phyloP scores from a whole-genome alignment of 1,139 yeast species.

The Debaryomyces sp. region DNA sequence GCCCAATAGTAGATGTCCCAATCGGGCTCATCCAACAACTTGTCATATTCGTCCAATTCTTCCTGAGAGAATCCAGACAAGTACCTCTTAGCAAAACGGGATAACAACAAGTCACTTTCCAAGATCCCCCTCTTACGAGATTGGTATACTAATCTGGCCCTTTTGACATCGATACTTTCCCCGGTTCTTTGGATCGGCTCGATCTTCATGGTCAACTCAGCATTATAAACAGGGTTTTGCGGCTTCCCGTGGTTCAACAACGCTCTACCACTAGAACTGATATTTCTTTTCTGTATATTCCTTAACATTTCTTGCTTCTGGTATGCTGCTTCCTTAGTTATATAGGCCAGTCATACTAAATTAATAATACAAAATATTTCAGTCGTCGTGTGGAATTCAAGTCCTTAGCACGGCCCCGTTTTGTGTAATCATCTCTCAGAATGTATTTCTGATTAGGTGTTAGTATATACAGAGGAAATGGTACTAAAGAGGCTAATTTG shows the following conservation, averaged over 20 bases:
- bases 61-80: slow-evolving; percentile 59
- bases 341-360: background rate
- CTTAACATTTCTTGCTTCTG: slow-evolving; percentile 3
- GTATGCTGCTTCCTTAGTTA: background rate
- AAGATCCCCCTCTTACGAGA: slow-evolving; percentile 94
- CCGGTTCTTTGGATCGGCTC: slow-evolving; percentile 75
- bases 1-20: slow-evolving; percentile 99
- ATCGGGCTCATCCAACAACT: slow-evolving; percentile 85
- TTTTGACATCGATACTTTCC: slow-evolving; percentile 74
- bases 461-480: background rate
- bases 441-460: background rate
- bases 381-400: background rate
- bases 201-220: slow-evolving; percentile 54
- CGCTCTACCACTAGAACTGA: slow-evolving; percentile 14
- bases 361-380: background rate
- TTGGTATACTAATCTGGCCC: slow-evolving; percentile 88
- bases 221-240: slow-evolving; percentile 42
- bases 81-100: slow-evolving; percentile 81
- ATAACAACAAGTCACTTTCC: slow-evolving; percentile 84
- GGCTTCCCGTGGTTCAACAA: slow-evolving; percentile 46
- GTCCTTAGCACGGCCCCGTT: background rate
- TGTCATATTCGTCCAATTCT: slow-evolving; percentile 84
- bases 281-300: slow-evolving; percentile 12
- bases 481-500: background rate
- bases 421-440: slow-evolving; percentile 1